Base-by-base conservation (phyloP, 2,329 filamentous ascomycete species). In the Neonectria ditissima region DNA sequence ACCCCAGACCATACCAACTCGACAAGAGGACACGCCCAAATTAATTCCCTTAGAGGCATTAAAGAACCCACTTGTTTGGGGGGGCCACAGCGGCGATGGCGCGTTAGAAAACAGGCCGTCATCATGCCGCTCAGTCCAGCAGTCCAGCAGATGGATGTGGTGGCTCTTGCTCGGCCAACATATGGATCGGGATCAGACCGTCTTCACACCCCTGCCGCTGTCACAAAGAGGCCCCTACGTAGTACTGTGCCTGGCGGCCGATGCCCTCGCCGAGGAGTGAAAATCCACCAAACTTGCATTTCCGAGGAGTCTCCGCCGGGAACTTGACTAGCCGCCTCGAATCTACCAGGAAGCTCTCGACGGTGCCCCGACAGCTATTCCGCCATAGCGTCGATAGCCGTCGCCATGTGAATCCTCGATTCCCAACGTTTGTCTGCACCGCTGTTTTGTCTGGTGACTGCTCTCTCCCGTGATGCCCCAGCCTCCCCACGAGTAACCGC, bases 281-380 rank as follows among this genome's bases (percentile, higher is more conserved):
- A 28, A 69, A 60, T 41, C 69, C 68, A 71, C 67, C 62, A 54
- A 59, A 54, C 54, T 41, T 68, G 63, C 70, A 65, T 73, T 57
- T 70, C 67, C 67, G 63, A 65, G 60, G 32, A 63, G 56, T 54
- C 52, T 51, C 48, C 65, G 54, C 52, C 65, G 55, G 50, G 59
- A 55, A 53, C 54, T 61, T 63, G 65, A 45, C 63, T 58, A 48
- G 55, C 55, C 43, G 43, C 26, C 26, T 51, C 32, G 26, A 41
- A 62, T 51, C 59, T 62, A 45, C 59, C 55, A 45, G 53, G 58
- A 62, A 65, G 59, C 58, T 55, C 26, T 6, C 24, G 26, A 37
- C 28, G 37, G 26, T 60, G 61, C 51, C 55, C 51, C 34, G 37
- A 26, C 24, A 47, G 48, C n/a, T 30, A 37, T 45, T 20, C 44